phyloP scores from a whole-genome alignment of 1,139 yeast genomes.

The Debaryomycetaceae sp. region DNA sequence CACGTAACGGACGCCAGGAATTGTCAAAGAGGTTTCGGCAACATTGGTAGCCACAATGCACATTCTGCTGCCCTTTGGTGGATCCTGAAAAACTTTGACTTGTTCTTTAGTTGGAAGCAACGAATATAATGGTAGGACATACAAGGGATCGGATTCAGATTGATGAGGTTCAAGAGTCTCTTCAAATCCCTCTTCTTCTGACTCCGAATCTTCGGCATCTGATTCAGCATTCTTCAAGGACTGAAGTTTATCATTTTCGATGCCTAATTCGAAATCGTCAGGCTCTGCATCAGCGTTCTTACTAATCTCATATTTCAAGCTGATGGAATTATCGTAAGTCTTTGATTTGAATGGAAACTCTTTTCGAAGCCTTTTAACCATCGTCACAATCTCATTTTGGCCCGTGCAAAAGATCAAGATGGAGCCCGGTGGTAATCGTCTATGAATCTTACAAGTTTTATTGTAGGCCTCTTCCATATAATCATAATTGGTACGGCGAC shows the following conservation, averaged over 20 bases:
- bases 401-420: constrained; percentile 91
- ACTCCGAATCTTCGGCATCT: constrained; percentile 44
- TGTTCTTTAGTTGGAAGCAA: constrained; percentile 89
- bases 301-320: constrained; percentile 31
- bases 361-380: constrained; percentile 65
- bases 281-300: constrained; percentile 73
- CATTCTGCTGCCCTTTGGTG: constrained; percentile 80
- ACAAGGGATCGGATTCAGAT: constrained; percentile 74
- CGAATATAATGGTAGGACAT: constrained; percentile 90
- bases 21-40: constrained; percentile 95
- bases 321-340: constrained; percentile 9
- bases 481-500: constrained; percentile 69
- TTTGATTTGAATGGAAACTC: constrained; percentile 58
- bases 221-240: constrained; percentile 22
- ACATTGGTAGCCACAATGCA: constrained; percentile 97
- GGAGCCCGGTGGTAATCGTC: constrained; percentile 87
- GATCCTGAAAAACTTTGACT: constrained; percentile 84
- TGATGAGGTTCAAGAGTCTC: constrained; percentile 75
- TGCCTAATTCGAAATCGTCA: constrained; percentile 85
- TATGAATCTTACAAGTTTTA: constrained; percentile 85
- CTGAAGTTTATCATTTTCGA: constrained; percentile 33
- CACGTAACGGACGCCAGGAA: constrained; percentile 93
- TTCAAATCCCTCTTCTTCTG: constrained; percentile 89
- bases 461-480: constrained; percentile 85
- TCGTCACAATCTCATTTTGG: constrained; percentile 79